Evolutionary conservation across 257 asterid species (phyloP), one percentile per base, ranked within the genome.

Genomic region (Nicotiana tabacum): DNA sequence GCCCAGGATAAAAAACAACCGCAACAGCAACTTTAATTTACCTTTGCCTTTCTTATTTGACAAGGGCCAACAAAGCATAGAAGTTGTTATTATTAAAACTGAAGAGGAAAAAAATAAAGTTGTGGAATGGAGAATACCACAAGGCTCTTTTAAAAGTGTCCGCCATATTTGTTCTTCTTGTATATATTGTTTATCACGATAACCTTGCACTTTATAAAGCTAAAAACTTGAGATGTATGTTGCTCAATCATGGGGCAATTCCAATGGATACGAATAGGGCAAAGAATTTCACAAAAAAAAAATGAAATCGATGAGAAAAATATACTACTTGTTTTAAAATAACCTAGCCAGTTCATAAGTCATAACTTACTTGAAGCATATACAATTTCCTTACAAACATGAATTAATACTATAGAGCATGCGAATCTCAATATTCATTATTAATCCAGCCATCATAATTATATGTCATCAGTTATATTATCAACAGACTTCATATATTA

Each of bases 241-340:
- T 74, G 79, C 79, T 48, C 79, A 46, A 48, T 46, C 21, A 48
- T 13, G 79, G 39, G 79, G 79, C 79, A 48, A 74, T 74, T 46
- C 27, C 62, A 74, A 74, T 74, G 79, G 62, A 1, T 29, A 29
- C 30, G 30, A 29, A 29, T 29, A 29, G 30, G 30, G 30, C 30
- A 29, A 29, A 29, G 30, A 29, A 29, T 29, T 29, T 29, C 30
- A 29, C 30, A 29, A 29, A 2, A 29, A 29, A 29, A 2, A 21
- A 21, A 21, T 21, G 18, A 46, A 9, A 39, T n/a, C 18, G 10
- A 39, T 68, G 9, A n/a, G 16, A 35, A 9, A 9, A 43, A n/a
- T 56, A n/a, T 56, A 8, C 0, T 58, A 18, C 6, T 58, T 18
- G 13, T 16, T 56, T 56, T 56, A 56, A 60, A 60, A 60, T 8